Conservation (phyloP, 176 grass and related monocot species). For the Microstegium vimineum region DNA sequence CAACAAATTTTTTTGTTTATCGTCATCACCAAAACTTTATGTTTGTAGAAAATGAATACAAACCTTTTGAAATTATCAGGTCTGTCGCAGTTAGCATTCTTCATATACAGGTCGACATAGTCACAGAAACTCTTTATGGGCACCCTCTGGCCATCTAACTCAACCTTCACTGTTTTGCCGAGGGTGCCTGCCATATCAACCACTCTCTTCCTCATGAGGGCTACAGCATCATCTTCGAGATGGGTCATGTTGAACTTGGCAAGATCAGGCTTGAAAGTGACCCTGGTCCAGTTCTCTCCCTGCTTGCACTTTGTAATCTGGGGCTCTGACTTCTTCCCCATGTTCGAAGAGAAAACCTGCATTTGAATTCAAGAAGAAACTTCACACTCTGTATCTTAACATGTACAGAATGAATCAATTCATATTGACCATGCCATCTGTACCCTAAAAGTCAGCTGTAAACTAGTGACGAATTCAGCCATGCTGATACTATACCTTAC, state of each 20-base stretch:
- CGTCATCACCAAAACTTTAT: neutral
- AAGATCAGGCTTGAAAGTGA: conserved; percentile 87
- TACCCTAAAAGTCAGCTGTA: neutral
- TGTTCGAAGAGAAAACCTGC: conserved; percentile 81
- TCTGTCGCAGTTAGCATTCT: conserved; percentile 33
- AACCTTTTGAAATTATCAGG: conserved; percentile 45
- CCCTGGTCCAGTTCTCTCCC: conserved; percentile 77
- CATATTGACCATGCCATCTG: neutral
- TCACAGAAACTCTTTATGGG: conserved; percentile 52
- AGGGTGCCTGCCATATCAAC: conserved; percentile 82
- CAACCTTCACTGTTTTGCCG: conserved; percentile 83
- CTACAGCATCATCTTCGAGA: conserved; percentile 82
- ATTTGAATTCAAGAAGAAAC: neutral
- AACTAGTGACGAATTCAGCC: neutral
- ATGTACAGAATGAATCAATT: neutral
- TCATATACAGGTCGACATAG: conserved; percentile 66
- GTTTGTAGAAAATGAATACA: neutral
- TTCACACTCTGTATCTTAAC: neutral
- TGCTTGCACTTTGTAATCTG: conserved; percentile 72
- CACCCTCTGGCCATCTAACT: conserved; percentile 67
- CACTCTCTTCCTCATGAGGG: conserved; percentile 89
- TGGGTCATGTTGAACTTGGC: conserved; percentile 77
- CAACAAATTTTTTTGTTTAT: neutral
- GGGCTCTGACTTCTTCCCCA: conserved; percentile 72
- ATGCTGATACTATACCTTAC: neutral